Base-by-base conservation (phyloP, 2,329 filamentous ascomycete species). In the Botryotinia globosa region DNA sequence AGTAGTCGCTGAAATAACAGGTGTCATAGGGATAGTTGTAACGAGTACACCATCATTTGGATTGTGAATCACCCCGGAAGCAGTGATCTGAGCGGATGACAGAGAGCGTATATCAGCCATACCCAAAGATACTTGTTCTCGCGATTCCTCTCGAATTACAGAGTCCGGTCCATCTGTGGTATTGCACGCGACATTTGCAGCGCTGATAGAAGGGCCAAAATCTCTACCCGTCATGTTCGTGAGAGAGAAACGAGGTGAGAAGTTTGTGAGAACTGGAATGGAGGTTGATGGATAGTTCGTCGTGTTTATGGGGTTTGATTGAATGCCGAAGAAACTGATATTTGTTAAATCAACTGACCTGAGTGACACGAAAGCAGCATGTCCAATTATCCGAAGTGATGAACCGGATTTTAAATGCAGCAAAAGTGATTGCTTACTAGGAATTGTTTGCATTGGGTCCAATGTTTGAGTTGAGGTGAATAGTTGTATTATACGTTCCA, bases 301-400 rank as follows among this genome's bases (percentile, higher is more conserved):
- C 10, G 10, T 44, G 25, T 69, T 54, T 4, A 51, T 18, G 18
- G 65, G 64, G 20, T 61, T 72, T n/a, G 64, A 68, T 29, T 72
- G 71, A n/a, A 72, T 63, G 8, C 71, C 71, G 29, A 72, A 72
- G 65, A 72, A 72, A 69, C 71, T 72, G 4, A 54, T 34, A 51
- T n/a, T 8, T 12, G 65, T 72, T 29, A 72, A 61, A 42, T 62
- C 34, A 44, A 69, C 29, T 22, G 7, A 39, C 2, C 3, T 7
- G 10, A 39, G 9, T 18, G 34, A 18, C 39, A 54, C 6, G 20
- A 63, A 29, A 56, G 14, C 51, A 56, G 14, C 29, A 56, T 29
- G 3, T 18, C 14, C 51, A 56, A 18, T 16, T 56, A 56, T 56
- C n/a, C n/a, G 14, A 56, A 32, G n/a, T 18, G 51, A 56, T 29